These are phyloP conservation scores for Endocalyx cinctus DNA, from an alignment of 2,329 filamentous ascomycete genomes.

Conservation along the genomic window DNA sequence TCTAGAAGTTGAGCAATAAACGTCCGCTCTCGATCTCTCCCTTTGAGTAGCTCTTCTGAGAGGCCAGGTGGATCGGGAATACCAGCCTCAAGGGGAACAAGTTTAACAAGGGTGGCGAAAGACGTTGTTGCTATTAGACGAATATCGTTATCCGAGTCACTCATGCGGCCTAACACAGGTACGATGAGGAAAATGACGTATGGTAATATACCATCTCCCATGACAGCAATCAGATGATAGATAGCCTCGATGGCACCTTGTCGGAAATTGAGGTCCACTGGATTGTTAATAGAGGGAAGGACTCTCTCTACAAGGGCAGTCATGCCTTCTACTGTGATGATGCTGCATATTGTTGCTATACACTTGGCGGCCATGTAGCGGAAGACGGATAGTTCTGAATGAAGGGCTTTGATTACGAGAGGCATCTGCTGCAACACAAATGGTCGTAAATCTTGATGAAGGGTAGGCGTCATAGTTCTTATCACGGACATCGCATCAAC, in stretches of 20 bases:
- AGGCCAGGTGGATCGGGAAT: constrained; percentile 95
- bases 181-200: constrained; percentile 99
- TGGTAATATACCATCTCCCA: constrained; percentile 92
- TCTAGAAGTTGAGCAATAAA: constrained; percentile 97
- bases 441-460: constrained; percentile 67
- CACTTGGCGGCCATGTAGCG: constrained; percentile 97
- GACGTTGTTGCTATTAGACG: constrained; percentile 92
- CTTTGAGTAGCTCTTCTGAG: constrained; percentile 80
- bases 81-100: constrained; percentile 93
- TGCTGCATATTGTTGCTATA: constrained; percentile 93
- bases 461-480: constrained; percentile 86
- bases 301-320: constrained; percentile 93
- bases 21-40: constrained; percentile 87
- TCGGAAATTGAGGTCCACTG: constrained; percentile 78
- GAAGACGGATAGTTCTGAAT: constrained; percentile 85
- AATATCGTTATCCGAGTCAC: constrained; percentile 94
- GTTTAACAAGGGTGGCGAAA: constrained; percentile 93
- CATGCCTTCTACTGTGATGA: constrained; percentile 93
- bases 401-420: constrained; percentile 79
- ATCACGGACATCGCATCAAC: constrained; percentile 92
- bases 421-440: constrained; percentile 84
- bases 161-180: constrained; percentile 94
- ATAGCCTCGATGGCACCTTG: constrained; percentile 94
- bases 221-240: constrained; percentile 95
- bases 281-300: constrained; percentile 85